Evolutionary conservation across 345 rosid species (phyloP).

Genomic region (Cochlearia excelsa): DNA sequence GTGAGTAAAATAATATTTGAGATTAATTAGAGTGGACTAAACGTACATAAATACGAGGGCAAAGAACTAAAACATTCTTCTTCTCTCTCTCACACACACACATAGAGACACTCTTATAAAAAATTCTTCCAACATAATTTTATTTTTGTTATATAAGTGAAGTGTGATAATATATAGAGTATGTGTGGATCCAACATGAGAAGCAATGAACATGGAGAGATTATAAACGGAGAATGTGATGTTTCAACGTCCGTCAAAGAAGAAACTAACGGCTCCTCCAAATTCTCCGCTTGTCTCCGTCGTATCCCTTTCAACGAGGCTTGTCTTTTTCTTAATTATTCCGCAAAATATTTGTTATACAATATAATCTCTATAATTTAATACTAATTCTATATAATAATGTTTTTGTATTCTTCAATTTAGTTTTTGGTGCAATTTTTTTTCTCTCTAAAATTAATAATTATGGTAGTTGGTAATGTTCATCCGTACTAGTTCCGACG

Average conservation of each 20-base stretch:
- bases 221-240: slow-evolving; percentile 29
- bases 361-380: no score
- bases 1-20: slow-evolving; percentile 10
- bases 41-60: slow-evolving; percentile 28
- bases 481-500: no score
- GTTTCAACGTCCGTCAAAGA: slow-evolving; percentile 31
- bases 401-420: no score
- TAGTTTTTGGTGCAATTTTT: no score
- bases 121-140: slow-evolving; percentile 12
- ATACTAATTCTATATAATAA: no score
- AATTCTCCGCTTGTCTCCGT: slow-evolving; percentile 31
- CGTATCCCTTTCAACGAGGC: slow-evolving; percentile 38
- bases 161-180: slow-evolving; percentile 26
- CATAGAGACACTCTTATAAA: background rate
- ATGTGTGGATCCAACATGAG: slow-evolving; percentile 31
- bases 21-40: slow-evolving; percentile 14
- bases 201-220: slow-evolving; percentile 31
- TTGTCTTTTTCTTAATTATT: slow-evolving; percentile 3
- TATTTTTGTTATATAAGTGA: slow-evolving; percentile 7
- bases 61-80: slow-evolving; percentile 27
- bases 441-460: no score
- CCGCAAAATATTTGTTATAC: no score
- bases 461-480: no score
- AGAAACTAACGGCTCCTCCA: slow-evolving; percentile 27
- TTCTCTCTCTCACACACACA: slow-evolving; percentile 23